Base-by-base conservation (phyloP, 768 basidiomycete species). In the Lactarius akahatsu region DNA sequence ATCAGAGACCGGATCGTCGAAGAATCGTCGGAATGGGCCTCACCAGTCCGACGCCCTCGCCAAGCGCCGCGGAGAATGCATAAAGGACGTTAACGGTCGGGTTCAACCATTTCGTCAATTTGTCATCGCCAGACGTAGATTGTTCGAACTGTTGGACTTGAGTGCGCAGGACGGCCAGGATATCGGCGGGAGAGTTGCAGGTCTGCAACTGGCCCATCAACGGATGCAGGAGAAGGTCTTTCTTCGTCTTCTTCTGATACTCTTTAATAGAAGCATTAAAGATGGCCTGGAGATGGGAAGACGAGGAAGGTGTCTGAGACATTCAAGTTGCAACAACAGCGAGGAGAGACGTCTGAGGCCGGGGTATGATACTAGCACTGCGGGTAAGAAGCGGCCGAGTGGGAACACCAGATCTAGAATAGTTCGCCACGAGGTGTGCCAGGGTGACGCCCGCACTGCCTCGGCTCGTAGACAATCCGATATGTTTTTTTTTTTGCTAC, bases 131-230 rank as follows among this genome's bases (percentile, higher is more conserved):
- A 2, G 10, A 13, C 4, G 47, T 23, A 23, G 47, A 8, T 47
- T 40, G 34, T 10, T 32, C 8, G 23, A 57, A 57, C 50, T 40
- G 8, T 28, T n/a, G 43, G 28, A 52, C 63, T 40, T 13, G 36
- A 13, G 58, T 20, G 26, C 41, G 47, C 1, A 64, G 58, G 10
- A 36, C n/a, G 1, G n/a, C 43, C 13, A 38, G 20, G 9, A 63
- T n/a, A 6, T 63, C 56, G 41, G 54, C 8, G n/a, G 47, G 47
- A 23, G 62, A 47, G 23, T 58, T 18, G 62, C 56, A 63, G 32
- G 15, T 10, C 10, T 57, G 18, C 9, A 64, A 15, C 18, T 30
- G 10, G 30, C 10, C 28, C 11, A 50, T 47, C 28, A 64, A 34
- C 15, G 58, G 57, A 34, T 64, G 26, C n/a, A 1, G 8, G 8